These are phyloP conservation scores for Myriosclerotinia scirpicola DNA, from an alignment of 2,329 filamentous ascomycete species.

Conservation along the genomic window DNA sequence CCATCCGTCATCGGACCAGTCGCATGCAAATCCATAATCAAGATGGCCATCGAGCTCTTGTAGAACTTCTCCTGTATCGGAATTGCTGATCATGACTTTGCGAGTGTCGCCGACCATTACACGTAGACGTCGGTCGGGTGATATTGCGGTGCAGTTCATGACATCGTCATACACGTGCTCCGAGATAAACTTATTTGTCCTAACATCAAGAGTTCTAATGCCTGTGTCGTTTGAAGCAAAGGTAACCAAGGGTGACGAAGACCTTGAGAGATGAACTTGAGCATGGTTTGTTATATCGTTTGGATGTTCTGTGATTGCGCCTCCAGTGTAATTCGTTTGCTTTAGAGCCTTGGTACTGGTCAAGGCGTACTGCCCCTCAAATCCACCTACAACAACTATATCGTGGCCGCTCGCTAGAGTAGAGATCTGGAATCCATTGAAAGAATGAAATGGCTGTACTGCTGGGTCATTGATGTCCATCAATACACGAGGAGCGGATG, in stretches of 20 bases:
- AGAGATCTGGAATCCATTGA: constrained; percentile 38
- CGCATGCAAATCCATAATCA: constrained; percentile 74
- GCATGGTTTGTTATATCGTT: constrained; percentile 67
- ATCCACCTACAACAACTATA: constrained; percentile 44
- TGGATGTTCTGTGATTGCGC: constrained; percentile 49
- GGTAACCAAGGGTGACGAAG: constrained; percentile 53
- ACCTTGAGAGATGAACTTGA: constrained; percentile 57
- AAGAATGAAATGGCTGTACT: constrained; percentile 33
- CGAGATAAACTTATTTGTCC: constrained; percentile 58
- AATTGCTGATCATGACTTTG: constrained; percentile 66
- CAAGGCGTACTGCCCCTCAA: constrained; percentile 44
- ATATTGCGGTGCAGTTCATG: constrained; percentile 72
- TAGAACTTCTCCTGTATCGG: constrained; percentile 61
- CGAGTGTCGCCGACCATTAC: constrained; percentile 70
- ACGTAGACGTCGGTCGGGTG: constrained; percentile 69
- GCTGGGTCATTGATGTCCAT: constrained; percentile 38
- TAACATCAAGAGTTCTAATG: constrained; percentile 59
- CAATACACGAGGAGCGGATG: constrained; percentile 23
- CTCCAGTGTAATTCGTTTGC: constrained; percentile 40
- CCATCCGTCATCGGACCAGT: constrained; percentile 76
- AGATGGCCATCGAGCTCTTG: constrained; percentile 62
- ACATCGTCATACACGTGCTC: constrained; percentile 58
- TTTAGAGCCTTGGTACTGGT: constrained; percentile 39
- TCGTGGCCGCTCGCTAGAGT: constrained; percentile 40
- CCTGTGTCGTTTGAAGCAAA: constrained; percentile 63